Evolutionary conservation across 345 rosid species (phyloP), one percentile per base, ranked within the genome.

Genomic region (Bruguiera parviflora): DNA sequence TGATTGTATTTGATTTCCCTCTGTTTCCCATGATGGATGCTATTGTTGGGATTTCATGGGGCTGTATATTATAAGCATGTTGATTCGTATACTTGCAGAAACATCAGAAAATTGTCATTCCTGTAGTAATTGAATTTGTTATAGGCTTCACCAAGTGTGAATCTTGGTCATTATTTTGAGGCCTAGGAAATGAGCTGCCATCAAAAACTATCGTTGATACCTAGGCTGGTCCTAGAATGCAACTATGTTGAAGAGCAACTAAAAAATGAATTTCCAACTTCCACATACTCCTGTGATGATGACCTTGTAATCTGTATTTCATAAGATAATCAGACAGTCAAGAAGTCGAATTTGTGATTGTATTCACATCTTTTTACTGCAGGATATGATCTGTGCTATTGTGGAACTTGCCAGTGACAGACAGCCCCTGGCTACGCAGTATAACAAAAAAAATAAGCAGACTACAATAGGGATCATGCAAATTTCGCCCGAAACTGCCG

Each of bases 401-500:
- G 92, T 93, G 22, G 98, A 92, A 74, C 94, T 92, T 71, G 98
- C 80, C 79, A 92, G 99, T 84, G 92, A 90, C 73, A 80, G 99
- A 57, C 92, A 84, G 77, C 89, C 84, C 61, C 91, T 95, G 73
- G 79, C 89, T 56, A 65, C 71, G 58, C 77, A 79, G 37, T 85
- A 84, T 79, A 83, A 82, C 69, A 90, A 84, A 73, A 95, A 92
- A 74, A 75, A 80, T 57, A 95, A 95, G 85, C 83, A 84, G 57
- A 84, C 89, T 2, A 83, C 88, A 8, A 2, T 86, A 55, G 99
- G 97, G 47, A 77, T 95, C 61, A 83, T 95, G 91, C 99, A 95
- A 77, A 72, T 95, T 79, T 78, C 71, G n/a, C 86, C 68, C 56
- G 78, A 82, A 79, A 89, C 90, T 75, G 91, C 88, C 33, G 86